These are phyloP conservation scores for Didymellaceae sp. DNA, from an alignment of 2,329 filamentous ascomycete genomes.

Conservation along the genomic window DNA sequence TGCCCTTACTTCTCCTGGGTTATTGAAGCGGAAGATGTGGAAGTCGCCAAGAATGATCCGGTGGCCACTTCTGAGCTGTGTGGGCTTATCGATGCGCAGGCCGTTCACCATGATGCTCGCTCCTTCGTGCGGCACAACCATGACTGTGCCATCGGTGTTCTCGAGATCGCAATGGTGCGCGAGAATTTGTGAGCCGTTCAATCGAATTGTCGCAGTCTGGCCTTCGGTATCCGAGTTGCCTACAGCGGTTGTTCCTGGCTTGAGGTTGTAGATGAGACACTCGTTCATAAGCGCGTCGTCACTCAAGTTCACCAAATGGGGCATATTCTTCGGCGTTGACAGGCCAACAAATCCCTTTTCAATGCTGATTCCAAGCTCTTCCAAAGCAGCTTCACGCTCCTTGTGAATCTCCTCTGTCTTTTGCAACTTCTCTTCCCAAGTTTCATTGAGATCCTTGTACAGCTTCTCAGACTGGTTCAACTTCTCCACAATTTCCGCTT, in stretches of 20 bases:
- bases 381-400: conserved; percentile 90
- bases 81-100: conserved; percentile 83
- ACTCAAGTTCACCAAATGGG: conserved; percentile 95
- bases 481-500: conserved; percentile 97
- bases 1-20: conserved; percentile 92
- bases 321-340: conserved; percentile 98
- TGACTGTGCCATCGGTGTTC: conserved; percentile 91
- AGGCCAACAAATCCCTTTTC: conserved; percentile 97
- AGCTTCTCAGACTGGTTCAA: conserved; percentile 96
- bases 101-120: conserved; percentile 99
- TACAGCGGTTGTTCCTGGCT: conserved; percentile 91
- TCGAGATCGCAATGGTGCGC: conserved; percentile 94
- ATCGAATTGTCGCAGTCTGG: conserved; percentile 79
- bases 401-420: conserved; percentile 98
- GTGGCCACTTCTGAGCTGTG: conserved; percentile 86
- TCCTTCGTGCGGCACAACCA: conserved; percentile 84
- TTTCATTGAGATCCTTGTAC: conserved; percentile 94
- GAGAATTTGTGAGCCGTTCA: conserved; percentile 93
- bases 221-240: conserved; percentile 89
- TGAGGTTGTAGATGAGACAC: conserved; percentile 97
- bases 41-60: conserved; percentile 97
- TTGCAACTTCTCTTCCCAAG: conserved; percentile 94
- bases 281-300: conserved; percentile 83
- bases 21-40: conserved; percentile 98
- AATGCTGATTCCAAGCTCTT: conserved; percentile 97